phyloP scores from a whole-genome alignment of 257 asterid genomes.

The Cruciata laevipes region DNA sequence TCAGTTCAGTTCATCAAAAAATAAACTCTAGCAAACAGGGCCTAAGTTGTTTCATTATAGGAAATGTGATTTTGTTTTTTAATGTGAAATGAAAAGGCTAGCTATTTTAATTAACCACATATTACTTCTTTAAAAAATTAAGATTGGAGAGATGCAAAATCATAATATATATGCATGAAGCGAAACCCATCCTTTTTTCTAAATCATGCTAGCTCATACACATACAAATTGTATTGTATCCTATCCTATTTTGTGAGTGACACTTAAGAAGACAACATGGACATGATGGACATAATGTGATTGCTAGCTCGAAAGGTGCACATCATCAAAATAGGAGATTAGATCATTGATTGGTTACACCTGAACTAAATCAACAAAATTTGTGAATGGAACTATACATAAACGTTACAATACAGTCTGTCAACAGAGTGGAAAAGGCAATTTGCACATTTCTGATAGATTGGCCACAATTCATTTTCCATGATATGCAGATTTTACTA shows the following conservation, averaged over 20 bases:
- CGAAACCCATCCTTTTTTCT: background rate
- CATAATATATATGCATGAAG: background rate
- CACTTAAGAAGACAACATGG: background rate
- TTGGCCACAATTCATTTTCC: background rate
- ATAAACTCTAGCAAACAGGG: no score
- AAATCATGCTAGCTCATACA: conserved; percentile 1
- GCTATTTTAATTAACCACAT: background rate
- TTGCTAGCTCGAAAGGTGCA: background rate
- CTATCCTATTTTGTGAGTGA: conserved; percentile 1
- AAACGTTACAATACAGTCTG: conserved; percentile 20
- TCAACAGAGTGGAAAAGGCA: conserved; percentile 21
- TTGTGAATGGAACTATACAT: no score
- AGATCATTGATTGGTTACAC: no score
- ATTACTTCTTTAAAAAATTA: background rate
- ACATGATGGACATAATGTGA: background rate
- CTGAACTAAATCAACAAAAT: no score
- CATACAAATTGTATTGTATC: conserved; percentile 5
- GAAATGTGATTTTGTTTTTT: no score
- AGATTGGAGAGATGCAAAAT: background rate
- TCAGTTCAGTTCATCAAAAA: no score
- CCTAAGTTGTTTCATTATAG: background rate
- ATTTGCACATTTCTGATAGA: conserved; percentile 3
- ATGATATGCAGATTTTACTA: background rate
- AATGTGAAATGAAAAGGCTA: no score
- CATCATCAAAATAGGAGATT: no score